Conservation (phyloP, 148 eudicot species). For the Limonium bicolor region DNA sequence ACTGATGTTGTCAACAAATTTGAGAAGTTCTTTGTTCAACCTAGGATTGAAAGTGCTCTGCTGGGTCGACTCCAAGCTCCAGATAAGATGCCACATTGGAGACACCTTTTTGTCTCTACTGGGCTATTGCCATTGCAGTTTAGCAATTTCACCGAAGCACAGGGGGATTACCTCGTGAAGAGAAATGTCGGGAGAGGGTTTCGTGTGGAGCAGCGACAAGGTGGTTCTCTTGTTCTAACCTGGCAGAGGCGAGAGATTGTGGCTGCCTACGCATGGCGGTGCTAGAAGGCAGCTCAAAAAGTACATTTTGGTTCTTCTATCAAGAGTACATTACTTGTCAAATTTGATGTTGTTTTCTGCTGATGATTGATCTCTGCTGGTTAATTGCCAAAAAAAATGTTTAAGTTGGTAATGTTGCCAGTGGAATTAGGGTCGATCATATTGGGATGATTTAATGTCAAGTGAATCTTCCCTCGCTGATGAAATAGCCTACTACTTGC, state of each 20-base stretch:
- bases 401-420: too few relatives aligned
- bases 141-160: constrained; percentile 81
- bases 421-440: too few relatives aligned
- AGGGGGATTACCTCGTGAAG: constrained; percentile 78
- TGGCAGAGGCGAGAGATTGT: constrained; percentile 84
- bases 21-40: constrained; percentile 73
- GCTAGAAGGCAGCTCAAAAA: too few relatives aligned
- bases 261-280: constrained; percentile 90
- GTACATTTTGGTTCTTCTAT: too few relatives aligned
- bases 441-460: too few relatives aligned
- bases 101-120: constrained; percentile 46
- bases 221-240: constrained; percentile 64
- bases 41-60: constrained; percentile 52
- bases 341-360: too few relatives aligned
- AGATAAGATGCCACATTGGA: constrained; percentile 83
- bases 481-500: too few relatives aligned
- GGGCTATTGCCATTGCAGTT: constrained; percentile 52
- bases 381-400: too few relatives aligned
- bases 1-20: constrained; percentile 52
- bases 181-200: constrained; percentile 70
- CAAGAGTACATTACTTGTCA: too few relatives aligned
- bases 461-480: too few relatives aligned
- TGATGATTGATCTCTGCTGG: too few relatives aligned
- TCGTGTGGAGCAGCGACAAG: constrained; percentile 73
- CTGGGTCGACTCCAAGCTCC: constrained; percentile 45